Percentiles rank a stretch among this genome's conserved stretches.
Conservation (phyloP, 2,329 filamentous ascomycete genomes). For the Parascedosporium putredinis region DNA sequence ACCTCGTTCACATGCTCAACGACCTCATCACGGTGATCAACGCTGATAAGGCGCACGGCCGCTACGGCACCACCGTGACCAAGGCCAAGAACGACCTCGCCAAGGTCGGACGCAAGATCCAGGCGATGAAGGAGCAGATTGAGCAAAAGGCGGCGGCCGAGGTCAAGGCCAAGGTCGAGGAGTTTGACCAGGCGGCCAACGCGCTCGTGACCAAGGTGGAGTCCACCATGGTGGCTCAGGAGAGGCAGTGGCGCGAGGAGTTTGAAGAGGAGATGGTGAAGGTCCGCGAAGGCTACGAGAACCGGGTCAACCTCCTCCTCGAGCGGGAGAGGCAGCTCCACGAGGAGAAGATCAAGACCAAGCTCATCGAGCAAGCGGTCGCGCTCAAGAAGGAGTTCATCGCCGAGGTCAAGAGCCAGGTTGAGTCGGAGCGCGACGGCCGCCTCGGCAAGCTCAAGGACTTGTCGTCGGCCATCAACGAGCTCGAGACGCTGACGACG, state of each 20-base stretch:
- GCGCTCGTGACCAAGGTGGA: slow-evolving; percentile 87
- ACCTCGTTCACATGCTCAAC: slow-evolving; percentile 90
- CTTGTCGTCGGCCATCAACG: slow-evolving; percentile 64
- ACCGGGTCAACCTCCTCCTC: slow-evolving; percentile 68
- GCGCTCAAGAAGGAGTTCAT: slow-evolving; percentile 79
- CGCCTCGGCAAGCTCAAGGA: slow-evolving; percentile 78
- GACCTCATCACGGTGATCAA: slow-evolving; percentile 92
- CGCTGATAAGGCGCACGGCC: slow-evolving; percentile 66
- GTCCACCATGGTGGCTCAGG: slow-evolving; percentile 68
- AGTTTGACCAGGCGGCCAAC: slow-evolving; percentile 79
- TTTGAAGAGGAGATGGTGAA: slow-evolving; percentile 78
- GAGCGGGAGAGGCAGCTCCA: slow-evolving; percentile 70
- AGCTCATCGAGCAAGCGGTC: slow-evolving; percentile 83
- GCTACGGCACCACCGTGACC: slow-evolving; percentile 66
- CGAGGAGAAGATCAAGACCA: slow-evolving; percentile 74
- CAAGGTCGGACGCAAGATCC: slow-evolving; percentile 70
- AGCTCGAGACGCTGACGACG: slow-evolving; percentile 77
- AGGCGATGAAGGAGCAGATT: slow-evolving; percentile 57
- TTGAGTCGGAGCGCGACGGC: slow-evolving; percentile 80
- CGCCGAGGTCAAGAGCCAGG: slow-evolving; percentile 63
- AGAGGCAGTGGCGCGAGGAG: slow-evolving; percentile 74
- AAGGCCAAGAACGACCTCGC: slow-evolving; percentile 79
- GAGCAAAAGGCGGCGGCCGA: slow-evolving; percentile 64
- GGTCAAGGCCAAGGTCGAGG: slow-evolving; percentile 58
- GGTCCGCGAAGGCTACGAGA: slow-evolving; percentile 66